These are phyloP conservation scores for Globisporangium apiculatum DNA, from an alignment of 352 stramenopile genomes.

Conservation along the genomic window DNA sequence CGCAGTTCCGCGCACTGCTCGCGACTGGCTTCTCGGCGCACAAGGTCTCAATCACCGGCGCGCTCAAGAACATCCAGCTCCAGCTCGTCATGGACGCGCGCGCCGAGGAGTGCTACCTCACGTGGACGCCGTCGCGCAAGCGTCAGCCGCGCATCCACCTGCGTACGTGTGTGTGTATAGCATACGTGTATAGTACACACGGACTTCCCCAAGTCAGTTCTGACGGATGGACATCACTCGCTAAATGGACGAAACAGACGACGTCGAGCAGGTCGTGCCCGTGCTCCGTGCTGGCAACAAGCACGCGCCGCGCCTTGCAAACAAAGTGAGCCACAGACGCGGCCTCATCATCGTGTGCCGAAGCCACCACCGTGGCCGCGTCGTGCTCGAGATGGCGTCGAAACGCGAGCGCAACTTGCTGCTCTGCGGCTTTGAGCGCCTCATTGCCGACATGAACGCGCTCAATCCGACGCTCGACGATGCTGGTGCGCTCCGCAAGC, in stretches of 20 bases:
- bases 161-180: slow-evolving; percentile 23
- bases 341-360: slow-evolving; percentile 63
- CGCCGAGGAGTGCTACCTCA: slow-evolving; percentile 55
- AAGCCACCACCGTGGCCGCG: slow-evolving; percentile 49
- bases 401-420: slow-evolving; percentile 56
- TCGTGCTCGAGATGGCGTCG: slow-evolving; percentile 54
- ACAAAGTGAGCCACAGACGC: slow-evolving; percentile 56
- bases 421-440: slow-evolving; percentile 41
- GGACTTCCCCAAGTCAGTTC: too few relatives aligned
- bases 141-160: slow-evolving; percentile 49
- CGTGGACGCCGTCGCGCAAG: slow-evolving; percentile 69
- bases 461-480: slow-evolving; percentile 36
- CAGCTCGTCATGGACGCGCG: slow-evolving; percentile 36
- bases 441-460: slow-evolving; percentile 42
- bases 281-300: slow-evolving; percentile 47
- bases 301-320: slow-evolving; percentile 34
- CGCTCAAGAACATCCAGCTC: slow-evolving; percentile 59
- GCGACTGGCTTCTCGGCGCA: slow-evolving; percentile 43
- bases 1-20: slow-evolving; percentile 47
- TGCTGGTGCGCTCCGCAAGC: slow-evolving; percentile 36
- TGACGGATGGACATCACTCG: too few relatives aligned
- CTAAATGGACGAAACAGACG: slow-evolving; percentile 23
- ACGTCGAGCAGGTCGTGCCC: slow-evolving; percentile 49
- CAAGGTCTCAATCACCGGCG: slow-evolving; percentile 65
- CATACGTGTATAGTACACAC: too few relatives aligned